Evolutionary conservation across 164 flowering plant genomes (phyloP).

Genomic region (Nymphaea thermarum): DNA sequence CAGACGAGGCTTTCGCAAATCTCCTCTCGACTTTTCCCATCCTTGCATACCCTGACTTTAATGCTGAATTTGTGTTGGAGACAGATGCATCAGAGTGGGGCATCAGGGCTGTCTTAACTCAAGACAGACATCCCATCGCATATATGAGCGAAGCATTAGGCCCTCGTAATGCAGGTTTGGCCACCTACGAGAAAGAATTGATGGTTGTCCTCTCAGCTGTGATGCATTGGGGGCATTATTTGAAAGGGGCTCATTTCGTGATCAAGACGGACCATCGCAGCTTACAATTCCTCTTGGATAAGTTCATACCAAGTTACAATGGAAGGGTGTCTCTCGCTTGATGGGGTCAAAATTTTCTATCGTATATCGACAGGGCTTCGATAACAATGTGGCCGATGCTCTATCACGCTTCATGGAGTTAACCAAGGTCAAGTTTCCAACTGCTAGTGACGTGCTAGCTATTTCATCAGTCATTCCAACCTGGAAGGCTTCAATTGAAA

Average conservation of each 20-base stretch:
- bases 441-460: too few relatives aligned
- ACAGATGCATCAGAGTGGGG: conserved; percentile 2
- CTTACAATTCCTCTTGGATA: not conserved
- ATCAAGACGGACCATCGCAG: conserved; percentile 1
- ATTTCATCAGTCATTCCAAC: too few relatives aligned
- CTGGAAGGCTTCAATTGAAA: too few relatives aligned
- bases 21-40: not conserved
- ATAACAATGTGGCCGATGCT: conserved; percentile 4
- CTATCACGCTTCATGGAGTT: not conserved
- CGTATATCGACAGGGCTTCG: not conserved
- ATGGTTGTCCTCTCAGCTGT: conserved; percentile 4
- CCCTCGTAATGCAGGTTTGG: not conserved
- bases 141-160: conserved; percentile 4
- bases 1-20: not conserved
- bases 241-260: not conserved
- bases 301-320: not conserved
- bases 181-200: conserved; percentile 14
- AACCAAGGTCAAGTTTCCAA: too few relatives aligned
- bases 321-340: not conserved
- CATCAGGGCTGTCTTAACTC: not conserved
- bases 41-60: not conserved
- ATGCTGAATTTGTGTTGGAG: conserved; percentile 1
- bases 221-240: conserved; percentile 3
- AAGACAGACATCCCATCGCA: not conserved
- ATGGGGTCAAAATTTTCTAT: conserved; percentile 4